Evolutionary conservation across 2,329 filamentous ascomycete species (phyloP), one percentile per base, ranked within the genome.

Genomic region (Diaporthe sp.): DNA sequence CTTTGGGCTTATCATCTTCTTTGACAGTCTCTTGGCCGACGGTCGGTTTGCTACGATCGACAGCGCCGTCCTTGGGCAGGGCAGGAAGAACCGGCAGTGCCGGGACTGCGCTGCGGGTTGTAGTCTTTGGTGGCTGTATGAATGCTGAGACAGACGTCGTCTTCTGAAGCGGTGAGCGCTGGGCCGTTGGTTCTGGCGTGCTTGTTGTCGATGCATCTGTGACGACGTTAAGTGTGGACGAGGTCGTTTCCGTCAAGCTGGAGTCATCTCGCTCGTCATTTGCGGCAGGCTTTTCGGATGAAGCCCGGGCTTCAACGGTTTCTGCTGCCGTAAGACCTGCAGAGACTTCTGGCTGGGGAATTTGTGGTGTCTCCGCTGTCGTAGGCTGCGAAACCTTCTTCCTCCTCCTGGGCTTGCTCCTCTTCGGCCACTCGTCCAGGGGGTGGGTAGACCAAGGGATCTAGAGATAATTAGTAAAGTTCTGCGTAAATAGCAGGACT

Each of bases 21-120:
- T 81, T 83, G 51, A 80, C 79, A 13, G 76, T 51, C 19, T 75
- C 19, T 31, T 77, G 77, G 55, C 80, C 80, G 13, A 76, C 77
- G 34, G 77, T 78, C 17, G 77, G 55, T 22, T 78, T 62, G 59
- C 67, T 77, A 70, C 79, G 58, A 6, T 83, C 83, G 65, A 83
- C 85, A 6, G 82, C 77, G 49, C 77, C 79, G 17, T 80, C 72
- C 79, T 87, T 89, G 9, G 88, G 87, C 12, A 88, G 78, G 46
- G 82, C 85, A 10, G 89, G 88, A 31, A 90, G 76, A n/a, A 87
- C 83, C 4, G 88, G 88, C 57, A 87, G 78, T 1, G 86, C 86
- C 15, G 86, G 85, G 7, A 84, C 79, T 28, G 83, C 82, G 19
- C 84, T 76, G 12, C 85, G 86, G 53, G 78, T 79, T 53, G 78